Evolutionary conservation across 192 early-diverging fungal species (phyloP).

Genomic region (Coemansia aciculifera): DNA sequence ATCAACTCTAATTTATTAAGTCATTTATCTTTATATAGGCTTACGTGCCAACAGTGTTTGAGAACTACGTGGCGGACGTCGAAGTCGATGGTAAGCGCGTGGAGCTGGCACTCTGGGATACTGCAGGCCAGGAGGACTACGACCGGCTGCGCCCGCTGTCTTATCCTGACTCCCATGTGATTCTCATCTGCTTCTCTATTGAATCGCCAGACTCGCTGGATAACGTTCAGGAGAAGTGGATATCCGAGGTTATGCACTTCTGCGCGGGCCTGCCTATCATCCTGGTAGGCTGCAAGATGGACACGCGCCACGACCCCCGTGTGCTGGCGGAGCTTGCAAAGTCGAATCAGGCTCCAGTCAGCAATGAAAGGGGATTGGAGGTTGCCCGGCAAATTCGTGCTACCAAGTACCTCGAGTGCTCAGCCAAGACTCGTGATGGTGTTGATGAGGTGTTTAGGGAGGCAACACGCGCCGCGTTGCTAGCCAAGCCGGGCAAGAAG

Average conservation of each 20-base stretch:
- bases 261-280: constrained; percentile 15
- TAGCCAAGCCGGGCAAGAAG: constrained; percentile 42
- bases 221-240: constrained; percentile 64
- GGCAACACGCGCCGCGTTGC: constrained; percentile 78
- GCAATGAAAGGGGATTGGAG: constrained; percentile 58
- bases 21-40: constrained; percentile 42
- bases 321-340: constrained; percentile 28
- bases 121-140: constrained; percentile 95
- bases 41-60: constrained; percentile 93
- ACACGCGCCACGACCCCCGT: constrained; percentile 36
- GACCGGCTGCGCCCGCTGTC: constrained; percentile 88
- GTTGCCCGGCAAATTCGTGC: constrained; percentile 71
- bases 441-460: constrained; percentile 54
- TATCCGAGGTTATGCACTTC: constrained; percentile 26
- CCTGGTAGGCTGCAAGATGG: constrained; percentile 37
- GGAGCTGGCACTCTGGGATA: constrained; percentile 94
- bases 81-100: constrained; percentile 84
- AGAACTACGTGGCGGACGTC: constrained; percentile 92
- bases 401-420: constrained; percentile 79
- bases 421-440: constrained; percentile 55
- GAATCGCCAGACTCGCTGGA: constrained; percentile 80
- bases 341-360: constrained; percentile 40
- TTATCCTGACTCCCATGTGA: constrained; percentile 88
- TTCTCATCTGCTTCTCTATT: constrained; percentile 89
- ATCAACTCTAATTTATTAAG: not conserved